These are phyloP conservation scores for Trifolium fragiferum DNA, from an alignment of 306 rosid genomes.

Conservation along the genomic window DNA sequence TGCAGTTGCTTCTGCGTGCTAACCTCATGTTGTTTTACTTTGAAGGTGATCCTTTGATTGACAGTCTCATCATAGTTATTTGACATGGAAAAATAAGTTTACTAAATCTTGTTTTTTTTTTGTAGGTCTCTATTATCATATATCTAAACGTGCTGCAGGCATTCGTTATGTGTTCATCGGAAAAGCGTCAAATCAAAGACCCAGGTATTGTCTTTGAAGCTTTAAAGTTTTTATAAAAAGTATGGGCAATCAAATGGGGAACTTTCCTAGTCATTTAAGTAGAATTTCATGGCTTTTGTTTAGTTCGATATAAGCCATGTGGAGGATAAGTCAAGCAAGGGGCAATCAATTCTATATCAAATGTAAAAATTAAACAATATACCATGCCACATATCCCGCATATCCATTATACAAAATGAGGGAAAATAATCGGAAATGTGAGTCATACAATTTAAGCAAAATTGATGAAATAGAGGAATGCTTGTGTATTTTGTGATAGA, in stretches of 20 bases:
- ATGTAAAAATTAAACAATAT: neutral
- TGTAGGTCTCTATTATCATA: conserved; percentile 93
- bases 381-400: neutral
- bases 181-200: conserved; percentile 93
- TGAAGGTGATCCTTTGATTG: conserved; percentile 71
- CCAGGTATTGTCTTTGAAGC: conserved; percentile 62
- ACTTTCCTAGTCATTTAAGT: neutral
- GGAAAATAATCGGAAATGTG: neutral
- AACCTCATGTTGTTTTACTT: conserved; percentile 98
- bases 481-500: neutral
- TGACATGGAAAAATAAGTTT: conserved; percentile 22
- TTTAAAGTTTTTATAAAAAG: neutral
- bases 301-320: conserved; percentile 1
- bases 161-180: conserved; percentile 94
- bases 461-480: neutral
- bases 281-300: conserved; percentile 1
- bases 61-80: conserved; percentile 31
- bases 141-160: conserved; percentile 92
- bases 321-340: conserved; percentile 5
- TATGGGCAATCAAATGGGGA: conserved; percentile 7
- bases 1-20: conserved; percentile 90
- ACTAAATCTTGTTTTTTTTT: conserved; percentile 25
- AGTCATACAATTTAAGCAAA: neutral
- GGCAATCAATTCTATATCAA: neutral
- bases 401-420: neutral